Evolutionary conservation across 805 yeast genomes (phyloP).

Genomic region (Sugiyamaella valdiviana): DNA sequence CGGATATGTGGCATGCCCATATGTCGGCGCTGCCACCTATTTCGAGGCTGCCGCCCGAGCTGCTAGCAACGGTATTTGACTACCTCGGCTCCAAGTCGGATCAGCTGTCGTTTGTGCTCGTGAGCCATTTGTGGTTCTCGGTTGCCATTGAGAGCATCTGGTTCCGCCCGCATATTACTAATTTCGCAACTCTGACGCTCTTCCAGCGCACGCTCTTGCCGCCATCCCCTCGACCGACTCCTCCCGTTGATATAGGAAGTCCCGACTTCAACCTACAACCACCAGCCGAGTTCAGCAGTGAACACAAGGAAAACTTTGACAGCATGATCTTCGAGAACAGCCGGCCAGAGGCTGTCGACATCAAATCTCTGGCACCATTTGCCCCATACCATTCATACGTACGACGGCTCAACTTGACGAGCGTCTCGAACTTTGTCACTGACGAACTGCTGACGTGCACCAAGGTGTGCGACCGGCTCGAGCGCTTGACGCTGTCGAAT

Average conservation of each 20-base stretch:
- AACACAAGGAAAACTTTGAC: not conserved
- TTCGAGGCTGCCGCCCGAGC: conserved; percentile 41
- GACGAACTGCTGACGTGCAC: conserved; percentile 58
- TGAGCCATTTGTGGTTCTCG: conserved; percentile 76
- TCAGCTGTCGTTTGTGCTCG: conserved; percentile 42
- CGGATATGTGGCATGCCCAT: not conserved
- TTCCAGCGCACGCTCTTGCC: conserved; percentile 49
- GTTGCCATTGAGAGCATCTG: conserved; percentile 73
- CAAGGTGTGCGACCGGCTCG: conserved; percentile 63
- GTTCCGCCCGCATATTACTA: conserved; percentile 75
- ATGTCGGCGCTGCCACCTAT: conserved; percentile 11
- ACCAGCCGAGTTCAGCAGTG: not conserved
- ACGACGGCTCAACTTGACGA: conserved; percentile 72
- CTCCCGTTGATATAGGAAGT: conserved; percentile 38
- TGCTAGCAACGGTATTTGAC: conserved; percentile 22
- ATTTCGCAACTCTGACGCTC: conserved; percentile 43
- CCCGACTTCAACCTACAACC: conserved; percentile 48
- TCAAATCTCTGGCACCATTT: not conserved
- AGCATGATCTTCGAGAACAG: not conserved
- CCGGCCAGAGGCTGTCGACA: not conserved
- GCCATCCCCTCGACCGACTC: conserved; percentile 19
- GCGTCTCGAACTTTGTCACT: conserved; percentile 60
- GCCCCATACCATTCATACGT: conserved; percentile 47
- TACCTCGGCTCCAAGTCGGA: conserved; percentile 20
- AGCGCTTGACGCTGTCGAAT: conserved; percentile 77